Evolutionary conservation across 768 basidiomycete species (phyloP).

Genomic region (Mycena filopes): DNA sequence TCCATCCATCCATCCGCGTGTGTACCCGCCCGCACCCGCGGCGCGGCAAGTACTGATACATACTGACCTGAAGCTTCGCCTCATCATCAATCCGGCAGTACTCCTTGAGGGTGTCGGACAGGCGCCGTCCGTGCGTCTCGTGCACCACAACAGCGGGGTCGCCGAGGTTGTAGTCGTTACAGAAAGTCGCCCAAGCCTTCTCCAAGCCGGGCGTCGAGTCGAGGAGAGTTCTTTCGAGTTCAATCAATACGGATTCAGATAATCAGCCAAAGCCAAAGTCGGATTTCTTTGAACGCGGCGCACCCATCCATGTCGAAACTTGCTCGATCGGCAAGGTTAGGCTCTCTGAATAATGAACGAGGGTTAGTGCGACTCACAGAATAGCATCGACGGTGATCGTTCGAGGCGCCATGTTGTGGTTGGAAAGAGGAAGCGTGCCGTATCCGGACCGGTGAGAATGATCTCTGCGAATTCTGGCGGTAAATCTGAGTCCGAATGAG

Average conservation of each 20-base stretch:
- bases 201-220: constrained; percentile 89
- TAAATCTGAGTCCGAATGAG: too few species aligned
- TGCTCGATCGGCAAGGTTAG: not conserved
- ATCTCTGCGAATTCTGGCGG: too few species aligned
- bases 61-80: constrained; percentile 62
- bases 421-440: too few species aligned
- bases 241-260: not conserved
- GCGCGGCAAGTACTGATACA: not conserved
- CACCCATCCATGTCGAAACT: constrained; percentile 49
- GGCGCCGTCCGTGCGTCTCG: constrained; percentile 79
- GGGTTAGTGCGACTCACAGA: constrained; percentile 20
- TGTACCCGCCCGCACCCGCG: too few species aligned
- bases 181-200: constrained; percentile 79
- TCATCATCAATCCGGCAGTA: constrained; percentile 73
- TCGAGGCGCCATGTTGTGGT: not conserved
- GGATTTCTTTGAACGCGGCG: too few species aligned
- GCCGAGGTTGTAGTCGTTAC: constrained; percentile 65
- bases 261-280: too few species aligned
- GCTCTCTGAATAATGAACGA: too few species aligned
- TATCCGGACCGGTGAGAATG: too few species aligned
- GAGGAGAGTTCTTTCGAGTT: constrained; percentile 38
- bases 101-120: constrained; percentile 79
- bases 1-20: too few species aligned
- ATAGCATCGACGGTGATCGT: constrained; percentile 39
- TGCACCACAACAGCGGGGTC: constrained; percentile 60